These are phyloP conservation scores for Fusarium nanum DNA, from an alignment of 2,329 filamentous ascomycete genomes.

Conservation along the genomic window DNA sequence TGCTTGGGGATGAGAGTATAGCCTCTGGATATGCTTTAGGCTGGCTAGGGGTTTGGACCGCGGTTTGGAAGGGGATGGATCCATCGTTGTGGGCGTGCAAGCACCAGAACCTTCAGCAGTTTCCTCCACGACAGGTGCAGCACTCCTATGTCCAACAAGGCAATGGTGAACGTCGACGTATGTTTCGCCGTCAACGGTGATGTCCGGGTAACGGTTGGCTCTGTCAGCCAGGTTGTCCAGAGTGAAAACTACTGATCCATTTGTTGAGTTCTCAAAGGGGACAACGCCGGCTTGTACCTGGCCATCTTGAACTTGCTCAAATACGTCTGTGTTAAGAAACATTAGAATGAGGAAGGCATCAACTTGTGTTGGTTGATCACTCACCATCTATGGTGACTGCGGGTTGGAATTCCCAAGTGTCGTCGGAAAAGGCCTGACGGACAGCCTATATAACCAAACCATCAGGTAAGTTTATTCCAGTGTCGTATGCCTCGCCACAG, in stretches of 20 bases:
- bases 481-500: slow-evolving; percentile 34
- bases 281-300: slow-evolving; percentile 79
- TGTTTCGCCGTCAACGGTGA: slow-evolving; percentile 83
- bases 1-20: slow-evolving; percentile 96
- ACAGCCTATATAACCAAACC: slow-evolving; percentile 54
- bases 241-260: slow-evolving; percentile 90
- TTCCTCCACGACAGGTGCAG: slow-evolving; percentile 46
- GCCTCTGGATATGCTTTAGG: slow-evolving; percentile 73
- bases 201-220: slow-evolving; percentile 69
- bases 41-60: slow-evolving; percentile 60
- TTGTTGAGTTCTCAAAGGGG: slow-evolving; percentile 95
- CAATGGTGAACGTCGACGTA: slow-evolving; percentile 92
- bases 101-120: slow-evolving; percentile 55
- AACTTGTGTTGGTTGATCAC: slow-evolving; percentile 24
- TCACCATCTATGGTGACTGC: slow-evolving; percentile 63
- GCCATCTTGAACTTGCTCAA: slow-evolving; percentile 78
- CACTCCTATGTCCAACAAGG: slow-evolving; percentile 70
- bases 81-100: slow-evolving; percentile 61
- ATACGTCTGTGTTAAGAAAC: slow-evolving; percentile 70
- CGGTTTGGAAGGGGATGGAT: slow-evolving; percentile 59
- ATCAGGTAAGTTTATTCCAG: slow-evolving; percentile 24
- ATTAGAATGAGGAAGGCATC: slow-evolving; percentile 17
- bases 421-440: slow-evolving; percentile 60
- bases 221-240: slow-evolving; percentile 89
- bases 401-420: slow-evolving; percentile 61